Percentiles rank a stretch among this genome's conserved stretches.
Conservation (phyloP, 495 filamentous ascomycete genomes). For the Daldinia childiae region DNA sequence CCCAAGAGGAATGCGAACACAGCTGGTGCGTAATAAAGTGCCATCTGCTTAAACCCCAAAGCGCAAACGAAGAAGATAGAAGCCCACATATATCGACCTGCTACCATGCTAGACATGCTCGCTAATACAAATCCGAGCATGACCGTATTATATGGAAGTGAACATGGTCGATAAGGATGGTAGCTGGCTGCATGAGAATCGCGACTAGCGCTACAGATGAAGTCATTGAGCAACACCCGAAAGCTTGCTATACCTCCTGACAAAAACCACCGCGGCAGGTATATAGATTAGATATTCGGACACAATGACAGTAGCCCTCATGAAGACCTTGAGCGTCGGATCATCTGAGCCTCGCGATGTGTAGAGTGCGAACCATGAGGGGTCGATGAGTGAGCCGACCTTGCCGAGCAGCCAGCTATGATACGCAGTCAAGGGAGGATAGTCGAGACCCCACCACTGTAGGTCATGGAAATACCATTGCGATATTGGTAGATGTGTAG, state of each 20-base stretch:
- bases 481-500: constrained; percentile 83
- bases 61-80: constrained; percentile 94
- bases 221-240: constrained; percentile 75
- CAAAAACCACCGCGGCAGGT: constrained; percentile 84
- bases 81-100: constrained; percentile 84
- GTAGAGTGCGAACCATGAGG: constrained; percentile 88
- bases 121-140: constrained; percentile 93
- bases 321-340: constrained; percentile 85
- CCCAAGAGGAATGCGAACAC: constrained; percentile 93
- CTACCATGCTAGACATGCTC: constrained; percentile 86
- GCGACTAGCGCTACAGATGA: constrained; percentile 85
- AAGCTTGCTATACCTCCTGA: constrained; percentile 77
- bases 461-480: constrained; percentile 98
- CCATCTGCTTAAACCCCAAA: constrained; percentile 98
- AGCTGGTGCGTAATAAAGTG: constrained; percentile 91
- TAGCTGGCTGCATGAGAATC: constrained; percentile 89
- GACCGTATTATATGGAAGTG: constrained; percentile 99
- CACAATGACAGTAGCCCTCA: constrained; percentile 87
- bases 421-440: constrained; percentile 96
- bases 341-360: constrained; percentile 84
- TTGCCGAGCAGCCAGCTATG: constrained; percentile 94
- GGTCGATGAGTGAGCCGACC: constrained; percentile 81
- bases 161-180: constrained; percentile 94
- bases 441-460: constrained; percentile 97
- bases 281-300: constrained; percentile 92